Evolutionary conservation across 176 grass and related monocot species (phyloP).

Genomic region (Alloteropsis semialata): DNA sequence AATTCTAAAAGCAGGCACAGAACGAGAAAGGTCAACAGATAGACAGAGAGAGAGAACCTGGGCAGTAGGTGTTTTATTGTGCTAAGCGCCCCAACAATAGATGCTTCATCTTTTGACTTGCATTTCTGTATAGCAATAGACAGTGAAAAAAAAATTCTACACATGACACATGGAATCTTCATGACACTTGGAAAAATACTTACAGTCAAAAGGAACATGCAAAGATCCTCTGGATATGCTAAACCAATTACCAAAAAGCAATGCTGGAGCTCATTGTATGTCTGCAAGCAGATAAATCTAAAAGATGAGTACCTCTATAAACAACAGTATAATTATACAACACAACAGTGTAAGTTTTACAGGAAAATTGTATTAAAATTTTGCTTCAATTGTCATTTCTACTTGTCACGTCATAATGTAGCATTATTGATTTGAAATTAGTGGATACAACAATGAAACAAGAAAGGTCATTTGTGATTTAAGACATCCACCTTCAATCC

Average conservation of each 20-base stretch:
- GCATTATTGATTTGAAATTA: slow-evolving; percentile 17
- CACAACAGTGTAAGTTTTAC: neutral
- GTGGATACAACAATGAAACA: neutral
- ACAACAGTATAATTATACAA: neutral
- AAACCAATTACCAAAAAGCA: slow-evolving; percentile 96
- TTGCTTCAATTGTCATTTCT: slow-evolving; percentile 4
- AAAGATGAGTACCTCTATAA: slow-evolving; percentile 20
- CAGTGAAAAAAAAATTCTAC: slow-evolving; percentile 10
- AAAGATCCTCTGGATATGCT: slow-evolving; percentile 92
- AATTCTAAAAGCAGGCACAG: neutral
- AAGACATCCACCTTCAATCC: slow-evolving; percentile 74
- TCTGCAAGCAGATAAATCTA: slow-evolving; percentile 50
- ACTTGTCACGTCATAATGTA: slow-evolving; percentile 1
- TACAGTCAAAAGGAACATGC: slow-evolving; percentile 87
- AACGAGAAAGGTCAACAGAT: neutral
- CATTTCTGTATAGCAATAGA: slow-evolving; percentile 70
- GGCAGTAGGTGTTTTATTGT: slow-evolving; percentile 89
- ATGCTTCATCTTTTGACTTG: slow-evolving; percentile 92
- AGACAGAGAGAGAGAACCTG: slow-evolving; percentile 46
- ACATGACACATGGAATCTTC: slow-evolving; percentile 5
- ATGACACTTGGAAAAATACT: slow-evolving; percentile 38
- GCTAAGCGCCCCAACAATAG: slow-evolving; percentile 76
- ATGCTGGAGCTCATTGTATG: slow-evolving; percentile 95
- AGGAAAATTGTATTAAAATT: neutral
- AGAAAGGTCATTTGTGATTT: neutral